These are phyloP conservation scores for Nitzschia putrida DNA, from an alignment of 108 stramenopile species.

Conservation along the genomic window DNA sequence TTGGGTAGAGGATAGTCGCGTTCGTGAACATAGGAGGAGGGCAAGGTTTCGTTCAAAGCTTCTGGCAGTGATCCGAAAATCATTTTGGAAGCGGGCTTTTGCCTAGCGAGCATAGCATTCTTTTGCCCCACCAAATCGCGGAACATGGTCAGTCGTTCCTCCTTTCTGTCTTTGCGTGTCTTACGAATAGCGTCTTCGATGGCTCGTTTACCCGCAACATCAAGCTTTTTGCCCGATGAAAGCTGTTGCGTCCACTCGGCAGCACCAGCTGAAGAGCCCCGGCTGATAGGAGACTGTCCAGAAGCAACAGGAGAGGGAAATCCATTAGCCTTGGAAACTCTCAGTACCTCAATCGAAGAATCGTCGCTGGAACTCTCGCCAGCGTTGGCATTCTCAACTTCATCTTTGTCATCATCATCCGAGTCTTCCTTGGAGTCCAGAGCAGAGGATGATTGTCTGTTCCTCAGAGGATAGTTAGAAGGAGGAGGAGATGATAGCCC, in stretches of 20 bases:
- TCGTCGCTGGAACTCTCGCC: neutral
- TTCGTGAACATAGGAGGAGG: constrained; percentile 10
- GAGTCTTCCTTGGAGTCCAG: neutral
- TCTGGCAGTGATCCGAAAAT: neutral
- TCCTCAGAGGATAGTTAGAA: neutral
- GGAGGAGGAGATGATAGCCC: too few relatives aligned
- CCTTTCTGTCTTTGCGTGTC: neutral
- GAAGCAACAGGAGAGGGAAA: too few relatives aligned
- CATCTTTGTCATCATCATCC: constrained; percentile 5
- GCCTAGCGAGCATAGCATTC: neutral
- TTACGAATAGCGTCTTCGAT: constrained; percentile 5
- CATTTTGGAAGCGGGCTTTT: neutral
- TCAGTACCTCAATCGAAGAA: too few relatives aligned
- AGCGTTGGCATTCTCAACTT: neutral
- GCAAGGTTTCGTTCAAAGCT: neutral
- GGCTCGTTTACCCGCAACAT: neutral
- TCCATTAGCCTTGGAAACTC: too few relatives aligned
- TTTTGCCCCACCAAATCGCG: neutral
- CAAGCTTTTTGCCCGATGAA: neutral
- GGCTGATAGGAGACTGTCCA: too few relatives aligned
- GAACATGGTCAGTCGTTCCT: neutral
- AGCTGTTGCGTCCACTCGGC: too few relatives aligned
- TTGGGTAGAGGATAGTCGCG: constrained; percentile 5
- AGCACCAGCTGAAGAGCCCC: too few relatives aligned
- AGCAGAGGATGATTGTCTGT: neutral